Evolutionary conservation across 2,329 filamentous ascomycete species (phyloP).

Genomic region (Talaromyces islandicus): DNA sequence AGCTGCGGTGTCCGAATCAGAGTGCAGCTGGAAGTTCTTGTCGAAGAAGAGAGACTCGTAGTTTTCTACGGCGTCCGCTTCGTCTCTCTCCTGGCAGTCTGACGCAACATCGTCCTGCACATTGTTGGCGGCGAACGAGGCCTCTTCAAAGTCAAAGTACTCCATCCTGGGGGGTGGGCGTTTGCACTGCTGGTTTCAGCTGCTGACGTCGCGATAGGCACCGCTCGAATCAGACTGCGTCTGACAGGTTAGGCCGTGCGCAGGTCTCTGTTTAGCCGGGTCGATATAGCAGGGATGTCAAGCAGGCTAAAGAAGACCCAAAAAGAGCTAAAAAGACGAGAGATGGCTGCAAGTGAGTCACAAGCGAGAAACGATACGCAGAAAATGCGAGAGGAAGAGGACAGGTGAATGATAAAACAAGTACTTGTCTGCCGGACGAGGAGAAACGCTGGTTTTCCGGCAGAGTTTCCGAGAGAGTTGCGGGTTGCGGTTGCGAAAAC

Average conservation of each 20-base stretch:
- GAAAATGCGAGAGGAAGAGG: not conserved
- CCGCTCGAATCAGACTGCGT: not conserved
- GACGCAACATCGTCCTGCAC: constrained; percentile 32
- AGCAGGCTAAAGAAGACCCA: not conserved
- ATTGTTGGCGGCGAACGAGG: constrained; percentile 30
- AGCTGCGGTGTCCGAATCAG: constrained; percentile 17
- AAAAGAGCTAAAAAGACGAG: not conserved
- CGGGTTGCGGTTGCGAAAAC: not conserved
- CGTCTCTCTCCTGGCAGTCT: constrained; percentile 30
- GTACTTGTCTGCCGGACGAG: not conserved
- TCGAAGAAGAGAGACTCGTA: constrained; percentile 38
- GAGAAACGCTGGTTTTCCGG: not conserved
- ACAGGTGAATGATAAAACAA: not conserved
- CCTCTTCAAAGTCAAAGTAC: constrained; percentile 44
- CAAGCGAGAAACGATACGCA: not conserved
- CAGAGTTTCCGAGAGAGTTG: not conserved
- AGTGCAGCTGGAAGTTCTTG: constrained; percentile 36
- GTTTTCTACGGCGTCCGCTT: constrained; percentile 30
- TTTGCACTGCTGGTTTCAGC: not conserved
- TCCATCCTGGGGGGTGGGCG: constrained; percentile 28
- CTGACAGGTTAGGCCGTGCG: not conserved
- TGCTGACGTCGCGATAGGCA: not conserved
- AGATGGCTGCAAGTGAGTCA: not conserved
- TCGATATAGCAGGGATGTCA: not conserved
- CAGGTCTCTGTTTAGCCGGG: not conserved